phyloP scores from a whole-genome alignment of 2,329 filamentous ascomycete species.

The Exophiala xenobiotica region DNA sequence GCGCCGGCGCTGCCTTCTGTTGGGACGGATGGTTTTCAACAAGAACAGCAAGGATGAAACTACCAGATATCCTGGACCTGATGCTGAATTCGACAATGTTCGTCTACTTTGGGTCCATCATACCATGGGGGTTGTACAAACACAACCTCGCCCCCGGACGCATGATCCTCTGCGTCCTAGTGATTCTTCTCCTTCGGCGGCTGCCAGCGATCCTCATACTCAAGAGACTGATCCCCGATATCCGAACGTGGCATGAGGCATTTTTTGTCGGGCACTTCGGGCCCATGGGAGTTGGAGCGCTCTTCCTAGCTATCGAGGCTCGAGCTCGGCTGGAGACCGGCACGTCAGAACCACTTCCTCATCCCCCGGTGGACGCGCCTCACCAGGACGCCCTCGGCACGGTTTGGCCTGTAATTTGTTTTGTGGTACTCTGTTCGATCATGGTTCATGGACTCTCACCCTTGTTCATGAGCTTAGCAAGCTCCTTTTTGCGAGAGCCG shows the following conservation, averaged over 20 bases:
- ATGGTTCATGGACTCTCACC: conserved; percentile 57
- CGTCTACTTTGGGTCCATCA: conserved; percentile 56
- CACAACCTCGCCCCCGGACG: conserved; percentile 39
- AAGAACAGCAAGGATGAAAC: conserved; percentile 46
- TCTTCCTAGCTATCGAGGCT: conserved; percentile 59
- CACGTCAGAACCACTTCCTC: conserved; percentile 44
- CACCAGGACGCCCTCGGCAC: conserved; percentile 43
- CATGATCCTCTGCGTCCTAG: conserved; percentile 47
- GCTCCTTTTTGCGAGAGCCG: conserved; percentile 48
- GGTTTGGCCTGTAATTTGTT: conserved; percentile 57
- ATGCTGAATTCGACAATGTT: conserved; percentile 58
- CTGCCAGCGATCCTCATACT: conserved; percentile 52
- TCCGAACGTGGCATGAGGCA: conserved; percentile 52
- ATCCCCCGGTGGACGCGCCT: conserved; percentile 41
- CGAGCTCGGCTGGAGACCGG: conserved; percentile 53
- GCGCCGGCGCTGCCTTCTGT: conserved; percentile 56
- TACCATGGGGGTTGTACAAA: conserved; percentile 51
- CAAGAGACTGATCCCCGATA: conserved; percentile 50
- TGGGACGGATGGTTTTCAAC: conserved; percentile 55
- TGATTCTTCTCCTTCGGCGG: conserved; percentile 54
- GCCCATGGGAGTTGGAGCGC: conserved; percentile 57
- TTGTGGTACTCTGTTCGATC: conserved; percentile 54
- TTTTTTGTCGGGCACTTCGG: conserved; percentile 59
- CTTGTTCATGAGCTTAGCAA: conserved; percentile 49
- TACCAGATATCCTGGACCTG: conserved; percentile 54